Evolutionary conservation across 352 stramenopile genomes (phyloP).

Genomic region (Saprolegnia diclina): DNA sequence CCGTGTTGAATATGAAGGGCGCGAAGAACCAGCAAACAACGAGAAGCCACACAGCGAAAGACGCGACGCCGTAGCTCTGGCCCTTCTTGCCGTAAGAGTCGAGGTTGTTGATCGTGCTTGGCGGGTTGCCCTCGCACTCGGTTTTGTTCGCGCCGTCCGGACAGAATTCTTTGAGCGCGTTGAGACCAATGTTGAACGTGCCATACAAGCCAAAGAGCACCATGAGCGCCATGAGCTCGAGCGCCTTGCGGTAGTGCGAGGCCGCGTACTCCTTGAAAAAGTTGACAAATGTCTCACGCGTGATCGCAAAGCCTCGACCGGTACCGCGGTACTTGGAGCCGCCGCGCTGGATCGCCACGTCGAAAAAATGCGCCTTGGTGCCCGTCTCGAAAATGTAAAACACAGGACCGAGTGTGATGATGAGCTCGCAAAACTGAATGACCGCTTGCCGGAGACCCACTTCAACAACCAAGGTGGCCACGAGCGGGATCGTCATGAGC

Average conservation of each 20-base stretch:
- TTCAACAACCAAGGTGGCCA: slow-evolving; percentile 73
- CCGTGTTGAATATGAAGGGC: slow-evolving; percentile 84
- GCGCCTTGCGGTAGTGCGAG: slow-evolving; percentile 83
- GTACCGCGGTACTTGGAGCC: slow-evolving; percentile 83
- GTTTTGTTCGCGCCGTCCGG: slow-evolving; percentile 33
- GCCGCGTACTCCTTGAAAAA: slow-evolving; percentile 86
- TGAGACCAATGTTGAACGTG: slow-evolving; percentile 65
- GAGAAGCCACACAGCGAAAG: slow-evolving; percentile 84
- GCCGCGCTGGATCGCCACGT: slow-evolving; percentile 74
- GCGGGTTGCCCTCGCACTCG: slow-evolving; percentile 48
- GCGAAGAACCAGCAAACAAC: slow-evolving; percentile 73
- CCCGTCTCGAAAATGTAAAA: slow-evolving; percentile 86
- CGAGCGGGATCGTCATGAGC: slow-evolving; percentile 71
- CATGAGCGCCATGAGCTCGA: slow-evolving; percentile 81
- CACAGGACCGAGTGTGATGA: slow-evolving; percentile 71
- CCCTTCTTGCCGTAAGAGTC: slow-evolving; percentile 77
- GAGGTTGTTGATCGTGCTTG: slow-evolving; percentile 63
- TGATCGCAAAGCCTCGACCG: slow-evolving; percentile 82
- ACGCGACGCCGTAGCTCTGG: slow-evolving; percentile 81
- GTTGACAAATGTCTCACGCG: slow-evolving; percentile 77
- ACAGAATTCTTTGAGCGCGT: slow-evolving; percentile 54
- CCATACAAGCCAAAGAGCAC: slow-evolving; percentile 76
- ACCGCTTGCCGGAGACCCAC: slow-evolving; percentile 68
- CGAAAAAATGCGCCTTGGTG: slow-evolving; percentile 84
- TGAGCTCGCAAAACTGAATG: slow-evolving; percentile 70